phyloP scores from a whole-genome alignment of 2,329 filamentous ascomycete genomes.

The Aspergillus puulaauensis region DNA sequence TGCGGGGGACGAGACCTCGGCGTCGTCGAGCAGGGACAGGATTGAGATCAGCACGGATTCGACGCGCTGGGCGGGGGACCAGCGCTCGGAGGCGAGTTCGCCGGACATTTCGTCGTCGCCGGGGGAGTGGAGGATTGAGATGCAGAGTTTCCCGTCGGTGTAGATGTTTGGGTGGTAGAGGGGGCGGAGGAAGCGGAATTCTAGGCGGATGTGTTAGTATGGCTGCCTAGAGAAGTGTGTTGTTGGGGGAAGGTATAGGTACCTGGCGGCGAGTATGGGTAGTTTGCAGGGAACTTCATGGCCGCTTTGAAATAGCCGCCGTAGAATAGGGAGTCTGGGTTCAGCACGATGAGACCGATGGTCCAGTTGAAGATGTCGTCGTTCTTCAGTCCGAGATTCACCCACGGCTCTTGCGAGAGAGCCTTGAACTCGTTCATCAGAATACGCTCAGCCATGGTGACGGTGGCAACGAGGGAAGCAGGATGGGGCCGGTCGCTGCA shows the following conservation, averaged over 20 bases:
- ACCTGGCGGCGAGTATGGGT: constrained; percentile 81
- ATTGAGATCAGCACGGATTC: constrained; percentile 94
- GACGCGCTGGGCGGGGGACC: constrained; percentile 90
- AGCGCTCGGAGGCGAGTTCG: constrained; percentile 84
- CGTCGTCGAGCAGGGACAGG: constrained; percentile 86
- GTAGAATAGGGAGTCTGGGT: constrained; percentile 86
- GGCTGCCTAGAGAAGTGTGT: not conserved
- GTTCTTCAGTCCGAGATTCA: constrained; percentile 80
- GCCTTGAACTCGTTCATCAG: constrained; percentile 85
- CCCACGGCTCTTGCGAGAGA: constrained; percentile 88
- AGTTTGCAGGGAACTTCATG: constrained; percentile 85
- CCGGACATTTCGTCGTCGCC: constrained; percentile 93
- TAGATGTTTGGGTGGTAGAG: constrained; percentile 96
- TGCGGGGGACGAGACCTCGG: constrained; percentile 88
- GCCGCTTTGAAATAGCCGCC: constrained; percentile 89
- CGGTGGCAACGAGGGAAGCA: not conserved
- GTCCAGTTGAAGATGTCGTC: constrained; percentile 87
- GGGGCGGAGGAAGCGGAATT: constrained; percentile 77
- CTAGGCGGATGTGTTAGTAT: constrained; percentile 34
- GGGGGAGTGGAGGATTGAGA: constrained; percentile 90
- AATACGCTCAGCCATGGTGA: constrained; percentile 67
- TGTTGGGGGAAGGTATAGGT: constrained; percentile 14
- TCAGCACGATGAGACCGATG: constrained; percentile 86
- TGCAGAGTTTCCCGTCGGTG: constrained; percentile 84
- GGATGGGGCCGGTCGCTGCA: not conserved